phyloP scores from a whole-genome alignment of 1,139 yeast species.

The Debaryomyces subglobosus region DNA sequence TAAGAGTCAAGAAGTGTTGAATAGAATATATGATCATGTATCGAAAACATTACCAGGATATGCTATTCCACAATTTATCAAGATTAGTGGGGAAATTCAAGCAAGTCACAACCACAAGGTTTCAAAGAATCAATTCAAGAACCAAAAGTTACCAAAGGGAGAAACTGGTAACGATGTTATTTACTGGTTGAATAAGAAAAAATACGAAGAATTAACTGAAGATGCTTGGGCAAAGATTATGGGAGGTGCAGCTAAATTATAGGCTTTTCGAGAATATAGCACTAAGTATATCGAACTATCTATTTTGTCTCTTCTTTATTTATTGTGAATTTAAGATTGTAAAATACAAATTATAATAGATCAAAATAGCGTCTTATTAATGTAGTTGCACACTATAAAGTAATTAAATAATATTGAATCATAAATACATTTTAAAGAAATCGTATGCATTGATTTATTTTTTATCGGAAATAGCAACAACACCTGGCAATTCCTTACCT shows the following conservation, averaged over 20 bases:
- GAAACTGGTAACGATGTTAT: slow-evolving; percentile 60
- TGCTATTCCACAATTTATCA: slow-evolving; percentile 84
- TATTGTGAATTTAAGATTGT: background rate
- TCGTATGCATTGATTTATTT: slow-evolving; percentile 21
- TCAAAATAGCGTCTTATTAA: background rate
- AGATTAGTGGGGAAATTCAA: slow-evolving; percentile 63
- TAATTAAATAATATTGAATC: slow-evolving; percentile 3
- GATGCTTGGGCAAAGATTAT: slow-evolving; percentile 60
- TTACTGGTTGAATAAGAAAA: slow-evolving; percentile 66
- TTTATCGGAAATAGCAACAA: slow-evolving; percentile 81
- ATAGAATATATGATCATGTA: slow-evolving; percentile 38
- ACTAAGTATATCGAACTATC: background rate
- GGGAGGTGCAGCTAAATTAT: slow-evolving; percentile 44
- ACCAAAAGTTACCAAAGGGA: slow-evolving; percentile 78
- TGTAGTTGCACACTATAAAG: background rate
- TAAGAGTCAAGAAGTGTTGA: slow-evolving; percentile 33
- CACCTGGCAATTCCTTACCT: slow-evolving; percentile 98
- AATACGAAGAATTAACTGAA: slow-evolving; percentile 60
- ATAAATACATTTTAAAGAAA: background rate
- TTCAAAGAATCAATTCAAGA: slow-evolving; percentile 74
- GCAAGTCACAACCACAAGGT: slow-evolving; percentile 86
- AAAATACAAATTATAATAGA: background rate
- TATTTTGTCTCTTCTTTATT: background rate
- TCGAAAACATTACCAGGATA: slow-evolving; percentile 69
- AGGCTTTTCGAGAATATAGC: background rate